Evolutionary conservation across 768 basidiomycete genomes (phyloP).

Genomic region (Termitomyces eurrhizus): DNA sequence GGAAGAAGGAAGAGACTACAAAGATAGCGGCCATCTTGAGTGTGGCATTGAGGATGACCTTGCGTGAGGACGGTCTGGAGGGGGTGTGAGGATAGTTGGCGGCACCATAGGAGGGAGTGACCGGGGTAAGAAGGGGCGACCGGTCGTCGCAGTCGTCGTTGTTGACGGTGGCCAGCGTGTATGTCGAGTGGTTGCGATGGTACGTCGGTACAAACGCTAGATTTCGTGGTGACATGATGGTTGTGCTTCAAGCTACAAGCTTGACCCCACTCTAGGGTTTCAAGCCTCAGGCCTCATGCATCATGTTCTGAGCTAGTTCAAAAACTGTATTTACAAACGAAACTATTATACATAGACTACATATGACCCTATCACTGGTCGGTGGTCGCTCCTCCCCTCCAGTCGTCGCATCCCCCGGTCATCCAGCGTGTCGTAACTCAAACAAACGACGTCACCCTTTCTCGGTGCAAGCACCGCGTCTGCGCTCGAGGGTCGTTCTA

Average conservation of each 20-base stretch:
- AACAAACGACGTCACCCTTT: constrained; percentile 70
- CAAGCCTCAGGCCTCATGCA: neutral
- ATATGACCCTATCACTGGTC: constrained; percentile 82
- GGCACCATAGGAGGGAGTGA: constrained; percentile 51
- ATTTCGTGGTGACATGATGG: constrained; percentile 19
- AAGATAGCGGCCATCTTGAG: constrained; percentile 85
- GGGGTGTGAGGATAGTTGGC: constrained; percentile 37
- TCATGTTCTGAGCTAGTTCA: neutral
- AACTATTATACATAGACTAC: constrained; percentile 43
- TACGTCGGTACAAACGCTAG: constrained; percentile 20
- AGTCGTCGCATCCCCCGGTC: constrained; percentile 72
- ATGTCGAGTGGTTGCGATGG: constrained; percentile 32
- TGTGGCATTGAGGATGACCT: constrained; percentile 73
- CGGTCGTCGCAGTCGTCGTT: constrained; percentile 29
- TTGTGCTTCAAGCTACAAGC: constrained; percentile 8
- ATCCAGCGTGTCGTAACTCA: constrained; percentile 70
- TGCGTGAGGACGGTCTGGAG: constrained; percentile 39
- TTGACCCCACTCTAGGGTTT: constrained; percentile 18
- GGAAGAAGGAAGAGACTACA: constrained; percentile 57
- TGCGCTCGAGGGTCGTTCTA: constrained; percentile 12
- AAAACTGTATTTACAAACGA: neutral
- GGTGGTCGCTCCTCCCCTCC: constrained; percentile 79
- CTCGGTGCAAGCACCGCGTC: constrained; percentile 24
- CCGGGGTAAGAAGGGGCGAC: constrained; percentile 41
- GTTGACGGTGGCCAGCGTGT: constrained; percentile 63